Evolutionary conservation across 768 basidiomycete genomes (phyloP), one percentile per base, ranked within the genome.

Genomic region (Melanogaster broomeanus): DNA sequence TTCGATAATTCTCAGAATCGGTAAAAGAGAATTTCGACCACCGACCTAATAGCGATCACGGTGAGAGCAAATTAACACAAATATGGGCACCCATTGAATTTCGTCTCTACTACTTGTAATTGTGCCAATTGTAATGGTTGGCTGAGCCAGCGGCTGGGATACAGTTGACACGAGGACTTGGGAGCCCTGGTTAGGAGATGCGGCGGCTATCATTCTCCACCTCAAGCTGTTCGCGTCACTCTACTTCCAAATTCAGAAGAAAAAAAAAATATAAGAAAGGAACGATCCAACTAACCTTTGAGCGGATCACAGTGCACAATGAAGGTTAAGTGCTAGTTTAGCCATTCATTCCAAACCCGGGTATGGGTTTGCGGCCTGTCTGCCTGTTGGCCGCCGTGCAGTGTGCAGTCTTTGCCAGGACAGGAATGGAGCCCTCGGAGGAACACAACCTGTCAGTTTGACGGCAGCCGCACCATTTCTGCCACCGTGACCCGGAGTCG

Each of bases 321-420:
- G 16, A 18, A 37, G 35, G 4, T 34, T 12, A 11, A 34, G 58
- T 52, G 45, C 45, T 34, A 44, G 37, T 16, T 46, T 37, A 27
- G 30, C 49, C 46, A 53, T 46, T 45, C 25, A 19, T 49, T 30
- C 62, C 52, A 51, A 49, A 59, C 49, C 16, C 15, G 49, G 57
- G 16, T 38, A 56, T 35, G 35, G 25, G 52, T 37, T 61, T 63
- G 57, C 62, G 62, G 56, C 39, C 24, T 22, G 39, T 40, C 39
- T 40, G 24, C 19, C 8, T 13, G 10, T 18, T 40, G 19, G 19
- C 19, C 24, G 39, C 19, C 21, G 39, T 18, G 21, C 10, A 40
- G 10, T 22, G 39, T 13, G 19, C 24, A 15, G 15, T 42, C 12
- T 33, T 27, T 43, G 27, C 7, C 15, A 30, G 28, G 42, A 11